Percentiles rank a stretch among this genome's conserved stretches.
These are phyloP conservation scores for Evernia prunastri DNA, from an alignment of 495 filamentous ascomycete species.

Conservation along the genomic window DNA sequence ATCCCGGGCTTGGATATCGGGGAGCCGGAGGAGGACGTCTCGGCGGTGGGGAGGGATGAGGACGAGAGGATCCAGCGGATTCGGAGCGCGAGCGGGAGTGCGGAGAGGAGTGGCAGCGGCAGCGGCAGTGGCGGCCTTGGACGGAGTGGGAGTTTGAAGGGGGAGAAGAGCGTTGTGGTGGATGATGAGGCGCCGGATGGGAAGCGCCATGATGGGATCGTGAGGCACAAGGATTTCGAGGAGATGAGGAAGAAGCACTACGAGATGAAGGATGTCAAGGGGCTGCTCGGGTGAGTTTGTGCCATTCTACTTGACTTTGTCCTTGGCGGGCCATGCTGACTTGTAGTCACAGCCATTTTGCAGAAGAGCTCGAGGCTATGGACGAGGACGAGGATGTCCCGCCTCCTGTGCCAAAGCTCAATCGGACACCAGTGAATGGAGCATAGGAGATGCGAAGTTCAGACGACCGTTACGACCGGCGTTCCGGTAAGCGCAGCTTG, in stretches of 20 bases:
- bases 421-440: constrained; percentile 17
- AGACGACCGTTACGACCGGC: not conserved
- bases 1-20: constrained; percentile 90
- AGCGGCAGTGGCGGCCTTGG: constrained; percentile 30
- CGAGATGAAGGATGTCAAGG: constrained; percentile 94
- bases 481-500: not conserved
- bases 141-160: constrained; percentile 40
- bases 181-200: constrained; percentile 53
- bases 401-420: constrained; percentile 21
- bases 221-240: constrained; percentile 89
- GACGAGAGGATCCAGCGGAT: constrained; percentile 27
- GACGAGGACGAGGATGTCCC: constrained; percentile 43
- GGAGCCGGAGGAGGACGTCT: constrained; percentile 76
- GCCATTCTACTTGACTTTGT: too few relatives aligned
- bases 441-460: not conserved
- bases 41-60: constrained; percentile 18
- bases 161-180: constrained; percentile 71
- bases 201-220: constrained; percentile 67
- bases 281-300: constrained; percentile 67
- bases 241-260: constrained; percentile 90
- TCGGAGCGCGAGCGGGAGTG: constrained; percentile 33
- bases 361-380: constrained; percentile 46
- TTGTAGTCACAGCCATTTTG: constrained; percentile 8
- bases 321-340: not conserved
- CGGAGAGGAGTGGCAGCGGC: constrained; percentile 37